phyloP scores from a whole-genome alignment of 2,329 filamentous ascomycete species.

The Diaporthe sp. region DNA sequence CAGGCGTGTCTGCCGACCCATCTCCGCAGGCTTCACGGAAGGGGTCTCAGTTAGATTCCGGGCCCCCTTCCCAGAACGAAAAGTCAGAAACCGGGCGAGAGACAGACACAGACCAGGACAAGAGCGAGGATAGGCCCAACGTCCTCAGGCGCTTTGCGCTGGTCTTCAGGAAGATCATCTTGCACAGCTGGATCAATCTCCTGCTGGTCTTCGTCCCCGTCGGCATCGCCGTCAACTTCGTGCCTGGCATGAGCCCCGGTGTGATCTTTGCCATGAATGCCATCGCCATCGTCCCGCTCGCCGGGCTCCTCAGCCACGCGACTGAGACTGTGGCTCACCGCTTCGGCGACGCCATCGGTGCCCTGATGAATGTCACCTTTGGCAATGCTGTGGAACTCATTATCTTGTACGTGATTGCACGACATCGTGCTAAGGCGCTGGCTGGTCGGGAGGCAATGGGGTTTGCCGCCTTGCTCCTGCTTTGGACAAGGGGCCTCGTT shows the following conservation, averaged over 20 bases:
- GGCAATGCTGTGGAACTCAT: conserved; percentile 85
- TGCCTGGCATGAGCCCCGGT: conserved; percentile 64
- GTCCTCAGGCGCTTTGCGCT: conserved; percentile 51
- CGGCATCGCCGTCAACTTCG: conserved; percentile 73
- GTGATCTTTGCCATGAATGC: conserved; percentile 80
- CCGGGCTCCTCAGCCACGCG: conserved; percentile 76
- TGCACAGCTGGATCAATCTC: conserved; percentile 82
- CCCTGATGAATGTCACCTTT: conserved; percentile 81
- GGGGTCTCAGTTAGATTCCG: conserved; percentile 65
- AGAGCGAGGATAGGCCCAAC: conserved; percentile 44
- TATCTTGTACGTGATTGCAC: conserved; percentile 67
- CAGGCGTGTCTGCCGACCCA: conserved; percentile 52
- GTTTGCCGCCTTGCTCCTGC: neutral
- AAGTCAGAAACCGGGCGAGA: conserved; percentile 28
- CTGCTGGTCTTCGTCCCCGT: conserved; percentile 82
- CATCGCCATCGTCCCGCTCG: conserved; percentile 79
- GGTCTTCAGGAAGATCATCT: conserved; percentile 70
- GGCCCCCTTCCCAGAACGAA: conserved; percentile 35
- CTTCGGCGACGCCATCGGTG: conserved; percentile 78
- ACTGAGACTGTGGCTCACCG: conserved; percentile 80
- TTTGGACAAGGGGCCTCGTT: conserved; percentile 32
- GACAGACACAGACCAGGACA: conserved; percentile 35
- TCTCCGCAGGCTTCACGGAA: conserved; percentile 62
- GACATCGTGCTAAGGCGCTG: neutral
- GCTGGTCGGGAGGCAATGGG: neutral